Evolutionary conservation across 2,329 filamentous ascomycete genomes (phyloP).

Genomic region (Phyllosticta paracitricarpa): DNA sequence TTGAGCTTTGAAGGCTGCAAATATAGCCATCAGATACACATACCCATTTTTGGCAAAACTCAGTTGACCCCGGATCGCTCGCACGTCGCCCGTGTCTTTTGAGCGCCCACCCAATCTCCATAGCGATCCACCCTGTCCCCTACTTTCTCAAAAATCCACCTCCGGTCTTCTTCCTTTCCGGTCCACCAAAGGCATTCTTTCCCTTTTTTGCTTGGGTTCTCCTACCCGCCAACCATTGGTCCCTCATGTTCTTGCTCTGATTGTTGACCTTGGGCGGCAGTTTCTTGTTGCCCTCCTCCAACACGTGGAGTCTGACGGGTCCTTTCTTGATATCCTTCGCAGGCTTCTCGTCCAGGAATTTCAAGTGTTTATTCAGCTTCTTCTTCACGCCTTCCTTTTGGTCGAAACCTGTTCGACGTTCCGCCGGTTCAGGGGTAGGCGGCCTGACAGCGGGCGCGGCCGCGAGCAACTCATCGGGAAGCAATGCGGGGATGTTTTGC

Average conservation of each 20-base stretch:
- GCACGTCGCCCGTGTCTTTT: neutral
- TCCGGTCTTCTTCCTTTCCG: slow-evolving; percentile 22
- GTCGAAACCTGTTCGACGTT: slow-evolving; percentile 12
- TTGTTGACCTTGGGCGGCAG: slow-evolving; percentile 35
- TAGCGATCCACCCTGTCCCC: neutral
- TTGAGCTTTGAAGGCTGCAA: no score
- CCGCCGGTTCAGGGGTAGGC: slow-evolving; percentile 32
- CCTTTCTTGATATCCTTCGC: slow-evolving; percentile 42
- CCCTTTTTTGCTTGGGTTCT: slow-evolving; percentile 19
- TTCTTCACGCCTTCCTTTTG: slow-evolving; percentile 27
- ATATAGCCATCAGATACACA: neutral
- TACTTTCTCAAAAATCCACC: slow-evolving; percentile 22
- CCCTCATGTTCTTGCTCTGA: slow-evolving; percentile 27
- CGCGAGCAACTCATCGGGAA: slow-evolving; percentile 42
- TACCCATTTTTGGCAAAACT: no score
- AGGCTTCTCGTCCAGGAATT: slow-evolving; percentile 38
- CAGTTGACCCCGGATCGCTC: no score
- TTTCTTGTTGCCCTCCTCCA: slow-evolving; percentile 33
- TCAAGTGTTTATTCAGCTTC: slow-evolving; percentile 37
- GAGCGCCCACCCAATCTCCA: neutral
- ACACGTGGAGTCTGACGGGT: slow-evolving; percentile 39
- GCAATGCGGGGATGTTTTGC: slow-evolving; percentile 36
- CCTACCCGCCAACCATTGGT: slow-evolving; percentile 34
- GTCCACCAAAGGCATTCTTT: slow-evolving; percentile 6
- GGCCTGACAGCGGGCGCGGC: slow-evolving; percentile 34